Conservation (phyloP, 306 rosid genomes). For the Castanopsis chinensis region DNA sequence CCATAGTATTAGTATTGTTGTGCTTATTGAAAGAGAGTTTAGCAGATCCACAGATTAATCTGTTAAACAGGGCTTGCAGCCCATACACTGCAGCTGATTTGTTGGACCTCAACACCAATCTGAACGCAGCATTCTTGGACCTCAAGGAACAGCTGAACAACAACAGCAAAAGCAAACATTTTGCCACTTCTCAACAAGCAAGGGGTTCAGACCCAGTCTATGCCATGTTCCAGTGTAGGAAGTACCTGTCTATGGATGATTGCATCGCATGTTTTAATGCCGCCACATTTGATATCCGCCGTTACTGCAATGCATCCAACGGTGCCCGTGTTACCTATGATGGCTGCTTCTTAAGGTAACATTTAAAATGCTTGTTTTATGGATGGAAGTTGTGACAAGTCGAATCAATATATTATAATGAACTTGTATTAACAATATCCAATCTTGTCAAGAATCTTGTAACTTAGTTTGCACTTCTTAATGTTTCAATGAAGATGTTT, state of each 20-base stretch:
- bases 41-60: conserved; percentile 44
- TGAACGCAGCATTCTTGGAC: conserved; percentile 44
- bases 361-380: too few relatives aligned
- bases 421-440: too few relatives aligned
- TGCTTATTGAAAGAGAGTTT: neutral
- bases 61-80: conserved; percentile 62
- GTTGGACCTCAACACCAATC: conserved; percentile 39
- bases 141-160: conserved; percentile 26
- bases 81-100: conserved; percentile 46
- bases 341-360: conserved; percentile 74
- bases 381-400: too few relatives aligned
- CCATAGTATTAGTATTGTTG: neutral
- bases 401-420: too few relatives aligned
- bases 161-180: conserved; percentile 18
- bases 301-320: conserved; percentile 64
- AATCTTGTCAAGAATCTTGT: too few relatives aligned
- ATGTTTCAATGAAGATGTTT: too few relatives aligned
- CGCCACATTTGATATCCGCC: conserved; percentile 48
- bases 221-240: conserved; percentile 59
- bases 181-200: conserved; percentile 43
- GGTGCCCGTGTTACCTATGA: conserved; percentile 75
- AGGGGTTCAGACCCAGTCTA: conserved; percentile 43
- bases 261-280: conserved; percentile 42
- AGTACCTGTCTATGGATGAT: conserved; percentile 52
- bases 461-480: too few relatives aligned